Evolutionary conservation across 305 asterid genomes (phyloP), one percentile per base, ranked within the genome.

Genomic region (Fraxinus paxiana): DNA sequence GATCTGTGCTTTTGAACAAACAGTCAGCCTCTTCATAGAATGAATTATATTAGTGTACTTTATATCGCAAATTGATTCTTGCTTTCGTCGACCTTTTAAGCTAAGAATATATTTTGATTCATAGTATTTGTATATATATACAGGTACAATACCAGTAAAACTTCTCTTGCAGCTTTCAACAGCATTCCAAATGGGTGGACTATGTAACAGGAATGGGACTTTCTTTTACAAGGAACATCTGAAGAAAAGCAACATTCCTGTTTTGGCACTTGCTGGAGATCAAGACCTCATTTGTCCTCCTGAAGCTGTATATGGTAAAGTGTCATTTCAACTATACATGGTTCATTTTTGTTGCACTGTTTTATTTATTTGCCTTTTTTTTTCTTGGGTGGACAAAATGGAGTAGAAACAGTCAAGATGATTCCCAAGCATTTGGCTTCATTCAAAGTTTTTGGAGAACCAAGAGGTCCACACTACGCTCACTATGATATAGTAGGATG

Each of bases 401-500:
- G 28, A 81, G 74, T 96, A 95, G 98, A 92, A 69, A 94, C 97
- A 28, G 91, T 63, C 73, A 92, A 92, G 92, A 86, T 86, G 84
- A 81, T 94, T 81, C 63, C 63, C 63, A 51, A 17, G 63, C 63
- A 51, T n/a, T 51, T 6, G 63, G 63, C 63, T 51, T 51, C 94
- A 8, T 93, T 91, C 86, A 92, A 92, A 87, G 88, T 90, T 73
- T 86, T 92, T 79, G 98, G 98, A 80, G 91, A 90, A 83, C 88
- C 89, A 41, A 78, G 24, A 51, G 63, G 63, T 51, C 63, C 63
- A n/a, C 24, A 51, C 63, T 51, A 51, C 63, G 63, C 98, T 81
- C 98, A 95, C 86, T 93, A 95, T 80, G 98, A 95, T 85, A 85
- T 93, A 83, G 98, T 95, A 46, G 98, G 98, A 75, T 92, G 97